These are phyloP conservation scores for Pichia deserticola DNA, from an alignment of 805 yeast species.

Conservation along the genomic window DNA sequence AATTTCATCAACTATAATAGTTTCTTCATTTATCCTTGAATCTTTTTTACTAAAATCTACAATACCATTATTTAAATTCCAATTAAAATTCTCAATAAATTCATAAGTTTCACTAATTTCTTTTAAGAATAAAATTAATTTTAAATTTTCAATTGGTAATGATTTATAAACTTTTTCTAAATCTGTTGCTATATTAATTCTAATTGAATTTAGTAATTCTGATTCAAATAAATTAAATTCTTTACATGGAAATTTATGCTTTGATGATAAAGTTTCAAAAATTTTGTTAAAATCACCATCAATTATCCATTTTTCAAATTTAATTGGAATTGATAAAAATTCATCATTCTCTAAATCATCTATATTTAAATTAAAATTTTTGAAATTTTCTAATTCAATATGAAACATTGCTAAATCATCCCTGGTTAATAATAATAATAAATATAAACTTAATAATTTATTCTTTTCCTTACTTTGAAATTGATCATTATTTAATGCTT, in stretches of 20 bases:
- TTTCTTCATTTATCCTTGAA: constrained; percentile 8
- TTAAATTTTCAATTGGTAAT: constrained; percentile 77
- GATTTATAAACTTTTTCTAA: constrained; percentile 70
- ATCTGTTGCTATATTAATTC: constrained; percentile 79
- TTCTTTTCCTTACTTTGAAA: constrained; percentile 51
- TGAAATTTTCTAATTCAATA: constrained; percentile 73
- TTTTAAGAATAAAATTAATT: constrained; percentile 65
- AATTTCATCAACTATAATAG: constrained; percentile 12
- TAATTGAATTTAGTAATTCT: constrained; percentile 67
- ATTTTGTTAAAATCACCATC: constrained; percentile 95
- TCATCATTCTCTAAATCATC: constrained; percentile 57
- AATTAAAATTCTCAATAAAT: constrained; percentile 48
- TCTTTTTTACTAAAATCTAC: constrained; percentile 36
- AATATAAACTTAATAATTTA: constrained; percentile 68
- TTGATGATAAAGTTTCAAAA: constrained; percentile 52
- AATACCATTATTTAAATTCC: constrained; percentile 49
- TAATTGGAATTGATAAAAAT: constrained; percentile 75
- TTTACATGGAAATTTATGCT: constrained; percentile 54
- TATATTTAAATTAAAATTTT: constrained; percentile 34
- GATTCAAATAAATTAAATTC: constrained; percentile 77
- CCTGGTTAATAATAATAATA: constrained; percentile 69
- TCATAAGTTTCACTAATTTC: constrained; percentile 43
- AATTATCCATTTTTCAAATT: constrained; percentile 87
- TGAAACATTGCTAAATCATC: constrained; percentile 86
- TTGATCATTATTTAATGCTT: constrained; percentile 22